Evolutionary conservation across 2,329 filamentous ascomycete species (phyloP).

Genomic region (Penicillium sp.): DNA sequence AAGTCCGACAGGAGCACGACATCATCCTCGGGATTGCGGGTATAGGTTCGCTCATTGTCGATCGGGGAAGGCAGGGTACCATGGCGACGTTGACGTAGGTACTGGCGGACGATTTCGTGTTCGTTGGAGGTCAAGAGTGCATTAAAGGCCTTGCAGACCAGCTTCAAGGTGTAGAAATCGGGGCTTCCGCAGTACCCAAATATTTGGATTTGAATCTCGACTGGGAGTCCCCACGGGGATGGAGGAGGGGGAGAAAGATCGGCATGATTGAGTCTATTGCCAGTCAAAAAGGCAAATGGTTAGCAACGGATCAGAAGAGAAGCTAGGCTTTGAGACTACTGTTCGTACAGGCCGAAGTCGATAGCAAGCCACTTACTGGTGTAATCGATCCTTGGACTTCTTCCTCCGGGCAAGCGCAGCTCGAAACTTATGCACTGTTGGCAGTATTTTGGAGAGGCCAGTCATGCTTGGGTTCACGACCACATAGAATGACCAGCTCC

Average conservation of each 20-base stretch:
- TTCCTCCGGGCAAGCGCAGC: constrained; percentile 37
- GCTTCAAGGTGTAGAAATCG: constrained; percentile 43
- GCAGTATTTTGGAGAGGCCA: constrained; percentile 38
- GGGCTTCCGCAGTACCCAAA: constrained; percentile 45
- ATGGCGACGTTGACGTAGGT: constrained; percentile 47
- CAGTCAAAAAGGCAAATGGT: neutral
- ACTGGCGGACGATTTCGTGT: constrained; percentile 46
- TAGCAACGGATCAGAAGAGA: constrained; percentile 1
- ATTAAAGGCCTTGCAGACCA: constrained; percentile 45
- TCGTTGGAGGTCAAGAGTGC: constrained; percentile 44
- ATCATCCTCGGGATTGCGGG: constrained; percentile 48
- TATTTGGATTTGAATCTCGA: constrained; percentile 48
- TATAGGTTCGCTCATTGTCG: constrained; percentile 41
- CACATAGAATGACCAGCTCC: constrained; percentile 35
- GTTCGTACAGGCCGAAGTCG: neutral
- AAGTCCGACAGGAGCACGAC: constrained; percentile 49
- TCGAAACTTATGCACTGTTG: constrained; percentile 39
- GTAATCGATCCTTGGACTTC: constrained; percentile 31
- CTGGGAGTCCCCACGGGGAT: constrained; percentile 47
- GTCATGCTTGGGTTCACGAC: constrained; percentile 38
- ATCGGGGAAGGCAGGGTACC: constrained; percentile 48
- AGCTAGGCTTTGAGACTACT: neutral
- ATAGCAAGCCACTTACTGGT: constrained; percentile 26
- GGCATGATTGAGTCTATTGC: constrained; percentile 29
- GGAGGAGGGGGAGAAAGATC: constrained; percentile 28